phyloP scores from a whole-genome alignment of 2,329 filamentous ascomycete genomes.

The Botrytis medusae region DNA sequence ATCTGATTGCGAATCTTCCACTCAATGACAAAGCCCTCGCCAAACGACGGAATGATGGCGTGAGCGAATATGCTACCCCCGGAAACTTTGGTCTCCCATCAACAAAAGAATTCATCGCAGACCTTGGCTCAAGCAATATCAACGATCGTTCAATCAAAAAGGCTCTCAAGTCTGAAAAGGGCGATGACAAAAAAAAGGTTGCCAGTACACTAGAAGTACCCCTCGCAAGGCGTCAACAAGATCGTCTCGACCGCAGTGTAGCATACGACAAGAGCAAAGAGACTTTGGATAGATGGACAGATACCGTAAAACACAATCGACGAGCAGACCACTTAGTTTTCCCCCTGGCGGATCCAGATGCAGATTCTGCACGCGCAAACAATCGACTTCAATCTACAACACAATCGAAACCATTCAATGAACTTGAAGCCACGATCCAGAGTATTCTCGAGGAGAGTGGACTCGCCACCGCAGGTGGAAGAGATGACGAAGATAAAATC shows the following conservation, averaged over 20 bases:
- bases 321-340: constrained; percentile 88
- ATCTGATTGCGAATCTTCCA: constrained; percentile 66
- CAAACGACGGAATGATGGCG: constrained; percentile 43
- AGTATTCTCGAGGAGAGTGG: constrained; percentile 89
- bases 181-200: constrained; percentile 53
- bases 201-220: constrained; percentile 72
- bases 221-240: constrained; percentile 81
- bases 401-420: constrained; percentile 66
- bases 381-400: constrained; percentile 66
- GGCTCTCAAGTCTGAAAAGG: constrained; percentile 70
- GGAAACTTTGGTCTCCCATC: constrained; percentile 58
- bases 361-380: constrained; percentile 56
- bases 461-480: constrained; percentile 58
- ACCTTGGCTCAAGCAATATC: constrained; percentile 69
- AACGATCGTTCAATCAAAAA: constrained; percentile 76
- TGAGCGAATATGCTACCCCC: constrained; percentile 62
- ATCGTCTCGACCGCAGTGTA: constrained; percentile 74
- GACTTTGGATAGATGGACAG: constrained; percentile 85
- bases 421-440: constrained; percentile 83
- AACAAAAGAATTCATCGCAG: constrained; percentile 57
- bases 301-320: constrained; percentile 92
- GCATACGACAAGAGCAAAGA: constrained; percentile 92
- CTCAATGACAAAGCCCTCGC: constrained; percentile 35
- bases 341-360: constrained; percentile 72
- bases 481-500: constrained; percentile 62